Evolutionary conservation across 179 eudicot genomes (phyloP).

Genomic region (Carnegiea gigantea): DNA sequence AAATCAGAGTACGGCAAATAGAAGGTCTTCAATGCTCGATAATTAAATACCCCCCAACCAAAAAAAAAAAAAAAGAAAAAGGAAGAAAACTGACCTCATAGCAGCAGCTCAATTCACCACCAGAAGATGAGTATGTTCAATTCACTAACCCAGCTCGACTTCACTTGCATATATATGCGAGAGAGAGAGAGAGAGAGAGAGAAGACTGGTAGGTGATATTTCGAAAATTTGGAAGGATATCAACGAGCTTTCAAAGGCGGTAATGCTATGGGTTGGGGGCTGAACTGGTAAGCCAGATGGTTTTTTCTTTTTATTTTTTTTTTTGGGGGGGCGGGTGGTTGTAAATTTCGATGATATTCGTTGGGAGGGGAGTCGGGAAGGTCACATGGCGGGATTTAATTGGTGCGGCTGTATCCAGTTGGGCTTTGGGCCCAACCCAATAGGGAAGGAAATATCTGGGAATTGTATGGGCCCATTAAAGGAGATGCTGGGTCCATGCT

Average conservation of each 20-base stretch:
- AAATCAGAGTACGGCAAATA: background rate
- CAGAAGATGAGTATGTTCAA: background rate
- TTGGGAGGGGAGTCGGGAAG: background rate
- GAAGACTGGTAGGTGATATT: conserved; percentile 2
- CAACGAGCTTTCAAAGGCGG: conserved; percentile 7
- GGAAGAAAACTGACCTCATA: background rate
- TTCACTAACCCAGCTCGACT: background rate
- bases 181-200: conserved; percentile 7
- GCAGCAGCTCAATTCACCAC: background rate
- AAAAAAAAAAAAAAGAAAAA: background rate
- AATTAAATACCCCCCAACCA: background rate
- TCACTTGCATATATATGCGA: background rate
- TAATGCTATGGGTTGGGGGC: background rate
- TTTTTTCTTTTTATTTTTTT: background rate
- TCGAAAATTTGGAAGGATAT: background rate
- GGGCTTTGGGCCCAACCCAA: background rate
- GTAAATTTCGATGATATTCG: background rate
- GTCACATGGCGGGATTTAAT: background rate
- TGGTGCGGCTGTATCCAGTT: background rate
- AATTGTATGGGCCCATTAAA: background rate
- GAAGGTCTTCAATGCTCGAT: too few species aligned
- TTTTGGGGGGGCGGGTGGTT: background rate
- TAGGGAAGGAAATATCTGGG: background rate
- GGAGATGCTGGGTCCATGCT: background rate
- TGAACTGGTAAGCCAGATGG: background rate